Evolutionary conservation across 2,329 filamentous ascomycete genomes (phyloP), one percentile per base, ranked within the genome.

Genomic region (Berkeleyomyces basicola): DNA sequence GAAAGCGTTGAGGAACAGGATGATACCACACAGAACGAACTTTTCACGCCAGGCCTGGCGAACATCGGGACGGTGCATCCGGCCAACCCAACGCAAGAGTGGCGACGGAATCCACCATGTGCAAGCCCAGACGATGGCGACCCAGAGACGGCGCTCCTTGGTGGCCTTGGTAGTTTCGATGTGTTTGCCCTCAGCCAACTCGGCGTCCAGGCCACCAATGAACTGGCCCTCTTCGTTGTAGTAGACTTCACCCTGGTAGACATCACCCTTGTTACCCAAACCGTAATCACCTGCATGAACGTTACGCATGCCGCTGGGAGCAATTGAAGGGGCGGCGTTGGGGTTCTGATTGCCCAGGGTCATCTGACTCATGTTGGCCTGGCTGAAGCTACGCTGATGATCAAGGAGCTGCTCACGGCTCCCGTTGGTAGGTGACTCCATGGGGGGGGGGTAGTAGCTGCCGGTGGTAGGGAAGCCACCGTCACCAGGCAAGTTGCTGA

Each of bases 1-100:
- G 37, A 82, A 70, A 46, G 71, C 90, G 73, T 99, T 99, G 67
- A 95, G 74, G 10, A 99, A 69, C 39, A 88, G 71, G 68, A 99
- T 97, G 61, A 96, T 69, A 64, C 88, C 77, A 57, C 91, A 84
- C 9, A 99, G 77, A 0, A 93, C 86, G 9, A 99, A 60, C 74
- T 99, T 99, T 70, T 99, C 93, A 73, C 93, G 83, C 93, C 93
- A 99, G 0, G 93, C 93, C 83, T 96, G 88, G 36, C 93, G 88
- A 7, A 99, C 90, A 74, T 99, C 93, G 1, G 91, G 93, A 62
- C 93, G 85, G 75, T 95, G 95, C 93, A 99, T 99, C 31, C 92
- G 88, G 40, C 93, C 93, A 64, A 97, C 70, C 65, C 79, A 86
- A n/a, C 82, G 81, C 14, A 99, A 82, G 1, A 88, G 67, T 58